Base-by-base conservation (phyloP, 352 stramenopile species). In the Globisporangium orthogonon region DNA sequence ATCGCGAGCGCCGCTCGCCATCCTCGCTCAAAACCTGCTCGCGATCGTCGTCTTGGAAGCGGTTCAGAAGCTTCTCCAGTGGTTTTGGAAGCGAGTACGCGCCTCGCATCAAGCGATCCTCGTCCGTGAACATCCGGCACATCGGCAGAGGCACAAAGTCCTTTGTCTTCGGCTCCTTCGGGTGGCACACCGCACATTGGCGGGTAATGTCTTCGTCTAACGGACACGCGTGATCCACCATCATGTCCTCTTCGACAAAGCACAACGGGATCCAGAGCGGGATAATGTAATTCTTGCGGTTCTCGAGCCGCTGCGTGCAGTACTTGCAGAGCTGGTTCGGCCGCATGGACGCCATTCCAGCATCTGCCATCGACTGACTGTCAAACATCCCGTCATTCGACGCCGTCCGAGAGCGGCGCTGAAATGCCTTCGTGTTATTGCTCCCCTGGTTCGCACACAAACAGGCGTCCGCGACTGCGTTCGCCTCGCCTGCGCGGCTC, bases 201-300 rank as follows among this genome's bases (percentile, higher is more conserved):
- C 73, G 72, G 11, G 78, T 77, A 35, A 91, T 88, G 43, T 88
- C 82, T 39, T 78, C 67, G 53, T 88, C 75, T 3, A 89, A 59
- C 3, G 78, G 77, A 61, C 82, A 91, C 45, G 71, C 63, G 65
- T 91, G 82, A 11, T 76, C 64, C 13, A 81, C 65, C 60, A 89
- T 74, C 82, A 89, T 89, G n/a, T 76, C 64, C 52, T 91, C 82
- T 58, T 91, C 77, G 23, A 91, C 82, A 50, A 91, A 91, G 51
- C 78, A 89, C n/a, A 91, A 63, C 33, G 82, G 82, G 46, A 89
- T 91, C 82, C 82, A 91, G 17, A 91, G 66, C 30, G 82, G 82
- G 7, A 91, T 74, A 2, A 85, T 71, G 53, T 89, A 89, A 30
- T 83, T 85, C 53, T 88, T 86, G 11, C 82, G 67, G 31, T 76